These are phyloP conservation scores for Russula lepida DNA, from an alignment of 768 basidiomycete genomes.

Conservation along the genomic window DNA sequence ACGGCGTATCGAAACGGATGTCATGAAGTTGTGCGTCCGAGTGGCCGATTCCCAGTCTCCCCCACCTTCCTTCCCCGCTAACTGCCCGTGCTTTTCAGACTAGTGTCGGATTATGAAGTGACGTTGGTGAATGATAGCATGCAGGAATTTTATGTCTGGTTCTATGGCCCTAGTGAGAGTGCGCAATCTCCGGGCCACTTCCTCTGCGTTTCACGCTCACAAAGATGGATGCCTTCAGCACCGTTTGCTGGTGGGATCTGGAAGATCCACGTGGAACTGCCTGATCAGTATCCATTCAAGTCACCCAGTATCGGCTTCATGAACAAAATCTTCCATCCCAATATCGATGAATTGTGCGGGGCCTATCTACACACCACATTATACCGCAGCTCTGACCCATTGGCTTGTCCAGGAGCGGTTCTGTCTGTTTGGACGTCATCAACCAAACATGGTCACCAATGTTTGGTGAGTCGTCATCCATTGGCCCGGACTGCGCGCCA, in stretches of 20 bases:
- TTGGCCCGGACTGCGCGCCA: background rate
- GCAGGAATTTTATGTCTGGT: constrained; percentile 97
- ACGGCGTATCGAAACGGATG: constrained; percentile 96
- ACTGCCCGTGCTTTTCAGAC: constrained; percentile 36
- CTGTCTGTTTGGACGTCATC: constrained; percentile 97
- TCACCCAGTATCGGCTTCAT: constrained; percentile 98
- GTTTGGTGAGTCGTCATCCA: constrained; percentile 64
- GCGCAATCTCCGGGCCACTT: constrained; percentile 28
- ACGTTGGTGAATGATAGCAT: constrained; percentile 96
- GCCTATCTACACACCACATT: constrained; percentile 12
- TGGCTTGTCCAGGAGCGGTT: constrained; percentile 65
- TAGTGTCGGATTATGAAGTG: constrained; percentile 99
- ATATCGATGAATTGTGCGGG: constrained; percentile 90
- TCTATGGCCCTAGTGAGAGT: constrained; percentile 94
- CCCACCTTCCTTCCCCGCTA: too few relatives aligned
- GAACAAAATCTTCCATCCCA: constrained; percentile 99
- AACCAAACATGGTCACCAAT: constrained; percentile 99
- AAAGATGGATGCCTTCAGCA: constrained; percentile 39
- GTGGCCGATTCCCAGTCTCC: background rate
- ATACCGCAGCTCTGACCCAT: constrained; percentile 10
- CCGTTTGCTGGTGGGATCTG: constrained; percentile 97
- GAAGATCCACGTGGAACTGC: constrained; percentile 99
- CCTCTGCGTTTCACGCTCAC: background rate
- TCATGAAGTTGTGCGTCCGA: constrained; percentile 86
- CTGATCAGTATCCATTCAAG: constrained; percentile 98